Conservation (phyloP, 139 green algal species). For the Ettlia oleoabundans region DNA sequence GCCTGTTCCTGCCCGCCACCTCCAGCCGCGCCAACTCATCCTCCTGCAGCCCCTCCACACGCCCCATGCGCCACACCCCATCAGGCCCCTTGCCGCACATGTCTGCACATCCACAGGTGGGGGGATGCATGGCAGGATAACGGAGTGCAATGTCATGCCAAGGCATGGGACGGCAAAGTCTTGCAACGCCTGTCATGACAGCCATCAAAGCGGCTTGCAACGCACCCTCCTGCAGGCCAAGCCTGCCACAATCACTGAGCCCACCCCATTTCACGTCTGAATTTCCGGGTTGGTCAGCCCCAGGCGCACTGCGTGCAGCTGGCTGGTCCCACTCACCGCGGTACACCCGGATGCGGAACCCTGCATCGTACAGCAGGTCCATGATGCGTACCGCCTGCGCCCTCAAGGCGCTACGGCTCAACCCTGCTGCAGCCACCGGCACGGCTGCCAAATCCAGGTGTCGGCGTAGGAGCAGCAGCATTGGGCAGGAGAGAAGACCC, state of each 20-base stretch:
- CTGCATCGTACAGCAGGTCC: slow-evolving; percentile 8
- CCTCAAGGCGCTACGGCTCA: background rate
- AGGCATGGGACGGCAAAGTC: background rate
- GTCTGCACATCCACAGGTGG: no score
- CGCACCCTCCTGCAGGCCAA: no score
- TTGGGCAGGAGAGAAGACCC: background rate
- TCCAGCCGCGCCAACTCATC: slow-evolving; percentile 5
- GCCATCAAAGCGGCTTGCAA: no score
- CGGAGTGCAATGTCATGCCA: background rate
- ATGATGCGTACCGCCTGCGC: background rate
- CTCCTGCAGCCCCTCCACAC: background rate
- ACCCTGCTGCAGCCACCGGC: background rate
- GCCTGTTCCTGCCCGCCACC: slow-evolving; percentile 17
- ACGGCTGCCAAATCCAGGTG: slow-evolving; percentile 1
- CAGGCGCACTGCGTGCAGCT: background rate
- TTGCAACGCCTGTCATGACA: no score
- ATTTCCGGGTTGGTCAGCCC: background rate
- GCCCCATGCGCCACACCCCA: slow-evolving; percentile 29
- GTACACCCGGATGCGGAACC: slow-evolving; percentile 6
- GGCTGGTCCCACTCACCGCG: background rate
- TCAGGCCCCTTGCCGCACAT: slow-evolving; percentile 7
- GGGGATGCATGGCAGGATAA: background rate
- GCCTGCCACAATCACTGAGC: no score
- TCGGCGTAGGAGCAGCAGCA: slow-evolving; percentile 26
- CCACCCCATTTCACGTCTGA: background rate